A percentile compares a stretch with the other conserved stretches of the same genome.
These are phyloP conservation scores for Leucocoprinus leucothites DNA, from an alignment of 768 basidiomycete genomes.

Conservation along the genomic window DNA sequence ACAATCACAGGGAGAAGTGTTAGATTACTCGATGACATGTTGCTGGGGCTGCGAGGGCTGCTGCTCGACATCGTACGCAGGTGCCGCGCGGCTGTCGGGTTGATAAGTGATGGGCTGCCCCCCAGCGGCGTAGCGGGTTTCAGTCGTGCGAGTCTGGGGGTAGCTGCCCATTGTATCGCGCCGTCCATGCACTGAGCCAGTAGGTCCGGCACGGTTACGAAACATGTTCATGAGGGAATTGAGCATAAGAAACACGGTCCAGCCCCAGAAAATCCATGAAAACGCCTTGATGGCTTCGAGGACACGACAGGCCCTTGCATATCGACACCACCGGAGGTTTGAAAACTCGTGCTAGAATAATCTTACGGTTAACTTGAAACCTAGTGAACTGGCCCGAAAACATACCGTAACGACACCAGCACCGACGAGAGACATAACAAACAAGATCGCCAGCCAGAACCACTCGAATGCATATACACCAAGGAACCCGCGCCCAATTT, in stretches of 20 bases:
- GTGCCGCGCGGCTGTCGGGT: background rate
- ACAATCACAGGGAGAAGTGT: no score
- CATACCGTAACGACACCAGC: conserved; percentile 55
- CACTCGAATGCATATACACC: conserved; percentile 42
- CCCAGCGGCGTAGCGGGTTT: background rate
- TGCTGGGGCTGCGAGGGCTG: background rate
- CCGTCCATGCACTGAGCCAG: conserved; percentile 19
- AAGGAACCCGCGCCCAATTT: conserved; percentile 26
- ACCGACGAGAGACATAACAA: conserved; percentile 64
- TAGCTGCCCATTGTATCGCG: conserved; percentile 13
- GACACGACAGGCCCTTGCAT: conserved; percentile 47
- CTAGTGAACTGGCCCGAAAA: background rate
- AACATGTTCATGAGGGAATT: conserved; percentile 29
- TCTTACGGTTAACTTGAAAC: background rate
- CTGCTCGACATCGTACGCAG: background rate
- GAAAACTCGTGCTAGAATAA: conserved; percentile 46
- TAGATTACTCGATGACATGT: background rate
- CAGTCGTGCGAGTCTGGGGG: conserved; percentile 17
- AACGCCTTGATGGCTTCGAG: conserved; percentile 66
- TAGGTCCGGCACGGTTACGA: conserved; percentile 10
- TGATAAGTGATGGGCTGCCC: background rate
- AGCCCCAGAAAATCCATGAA: conserved; percentile 62
- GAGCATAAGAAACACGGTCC: conserved; percentile 45
- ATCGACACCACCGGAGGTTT: conserved; percentile 55
- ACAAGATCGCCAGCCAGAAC: conserved; percentile 48